phyloP scores from a whole-genome alignment of 345 rosid genomes.

The Brassica juncea region DNA sequence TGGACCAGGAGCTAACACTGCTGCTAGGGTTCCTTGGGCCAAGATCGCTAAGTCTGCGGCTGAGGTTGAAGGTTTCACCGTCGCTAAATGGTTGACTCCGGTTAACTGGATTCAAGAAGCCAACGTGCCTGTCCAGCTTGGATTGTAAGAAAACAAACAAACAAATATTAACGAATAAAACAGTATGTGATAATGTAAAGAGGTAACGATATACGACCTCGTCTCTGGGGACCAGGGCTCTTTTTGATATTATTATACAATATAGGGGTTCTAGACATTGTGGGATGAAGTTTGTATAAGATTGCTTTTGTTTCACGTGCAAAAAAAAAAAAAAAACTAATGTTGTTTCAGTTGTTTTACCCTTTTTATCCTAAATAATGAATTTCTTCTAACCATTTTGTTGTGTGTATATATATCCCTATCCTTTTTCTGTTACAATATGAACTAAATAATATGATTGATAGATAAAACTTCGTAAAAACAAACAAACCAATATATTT shows the following conservation, averaged over 20 bases:
- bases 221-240: conserved; percentile 27
- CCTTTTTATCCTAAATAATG: not conserved
- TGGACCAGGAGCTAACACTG: conserved; percentile 59
- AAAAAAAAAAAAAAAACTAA: not conserved
- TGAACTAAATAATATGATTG: not conserved
- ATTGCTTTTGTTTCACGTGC: conserved; percentile 33
- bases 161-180: conserved; percentile 11
- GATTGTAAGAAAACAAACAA: conserved; percentile 29
- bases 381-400: not conserved
- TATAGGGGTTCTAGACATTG: conserved; percentile 35
- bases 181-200: conserved; percentile 1
- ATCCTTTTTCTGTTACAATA: not conserved
- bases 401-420: not conserved
- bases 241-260: conserved; percentile 18
- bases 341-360: not conserved
- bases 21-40: conserved; percentile 55
- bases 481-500: conserved; percentile 41
- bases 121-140: conserved; percentile 42
- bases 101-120: conserved; percentile 47
- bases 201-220: conserved; percentile 32
- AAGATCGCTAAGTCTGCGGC: conserved; percentile 39
- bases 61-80: conserved; percentile 51
- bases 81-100: conserved; percentile 46
- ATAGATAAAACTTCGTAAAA: not conserved
- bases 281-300: conserved; percentile 35